phyloP scores from a whole-genome alignment of 2,329 filamentous ascomycete genomes.

The Pseudocercospora macadamiae region DNA sequence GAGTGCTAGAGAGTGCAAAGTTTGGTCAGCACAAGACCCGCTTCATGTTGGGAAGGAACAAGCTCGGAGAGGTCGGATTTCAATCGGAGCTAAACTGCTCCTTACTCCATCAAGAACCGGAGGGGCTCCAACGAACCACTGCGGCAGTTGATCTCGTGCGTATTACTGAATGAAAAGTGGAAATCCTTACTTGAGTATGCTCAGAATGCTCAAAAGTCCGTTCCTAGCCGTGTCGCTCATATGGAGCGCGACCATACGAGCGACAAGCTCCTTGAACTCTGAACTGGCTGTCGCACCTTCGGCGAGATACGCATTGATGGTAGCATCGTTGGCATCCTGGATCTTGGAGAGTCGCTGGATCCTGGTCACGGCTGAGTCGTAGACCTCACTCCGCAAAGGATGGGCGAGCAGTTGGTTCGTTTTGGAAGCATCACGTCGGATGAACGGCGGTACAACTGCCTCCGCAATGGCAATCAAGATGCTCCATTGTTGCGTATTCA shows the following conservation, averaged over 20 bases:
- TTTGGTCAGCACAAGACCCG: slow-evolving; percentile 22
- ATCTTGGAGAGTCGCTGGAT: slow-evolving; percentile 48
- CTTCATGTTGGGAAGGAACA: slow-evolving; percentile 21
- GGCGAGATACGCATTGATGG: slow-evolving; percentile 34
- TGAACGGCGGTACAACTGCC: slow-evolving; percentile 63
- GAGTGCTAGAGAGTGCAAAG: slow-evolving; percentile 52
- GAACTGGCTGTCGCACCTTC: slow-evolving; percentile 50
- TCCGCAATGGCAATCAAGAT: slow-evolving; percentile 62
- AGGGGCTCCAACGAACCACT: background rate
- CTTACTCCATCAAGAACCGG: background rate
- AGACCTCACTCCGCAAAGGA: slow-evolving; percentile 30
- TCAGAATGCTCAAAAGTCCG: slow-evolving; percentile 56
- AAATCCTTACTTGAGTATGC: slow-evolving; percentile 54
- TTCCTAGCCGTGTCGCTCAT: slow-evolving; percentile 54
- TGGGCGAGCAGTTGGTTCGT: slow-evolving; percentile 33
- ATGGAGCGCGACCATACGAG: slow-evolving; percentile 52
- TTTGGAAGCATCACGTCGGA: slow-evolving; percentile 13
- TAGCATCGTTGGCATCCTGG: slow-evolving; percentile 45
- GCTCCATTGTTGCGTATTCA: slow-evolving; percentile 61
- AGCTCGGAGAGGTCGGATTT: slow-evolving; percentile 18
- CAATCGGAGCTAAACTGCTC: slow-evolving; percentile 12
- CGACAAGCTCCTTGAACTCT: slow-evolving; percentile 56
- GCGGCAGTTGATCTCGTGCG: background rate
- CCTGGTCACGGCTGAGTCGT: slow-evolving; percentile 57
- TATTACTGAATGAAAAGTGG: slow-evolving; percentile 4